Base-by-base conservation (phyloP, 2,329 filamentous ascomycete species). In the Ceratocystis cubensis region DNA sequence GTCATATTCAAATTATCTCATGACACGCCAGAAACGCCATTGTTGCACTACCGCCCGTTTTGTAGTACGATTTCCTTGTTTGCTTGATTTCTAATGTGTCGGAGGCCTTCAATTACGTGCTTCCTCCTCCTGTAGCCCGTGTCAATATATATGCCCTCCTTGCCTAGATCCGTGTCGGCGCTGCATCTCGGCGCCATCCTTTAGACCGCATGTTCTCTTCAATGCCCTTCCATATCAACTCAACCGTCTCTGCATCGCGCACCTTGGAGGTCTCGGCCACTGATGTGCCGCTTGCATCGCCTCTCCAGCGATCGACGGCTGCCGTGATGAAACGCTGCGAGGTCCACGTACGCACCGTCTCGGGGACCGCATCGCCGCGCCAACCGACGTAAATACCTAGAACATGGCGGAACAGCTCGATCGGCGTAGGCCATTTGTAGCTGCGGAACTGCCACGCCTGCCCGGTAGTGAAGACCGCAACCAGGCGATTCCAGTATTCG, bases 361-460 rank as follows among this genome's bases (percentile, higher is more conserved):
- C 83, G 1, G 94, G 94, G 2, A 87, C 77, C 69, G 85, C 82
- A 73, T 97, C 92, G 63, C 89, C 91, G 69, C 88, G 84, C 90
- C 91, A 97, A 2, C 94, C 94, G 1, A 99, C 86, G 73, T 90
- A 96, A 63, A 99, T 80, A 66, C 94, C 94, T 15, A 91, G 81
- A 1, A 91, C 89, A 73, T 96, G 89, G 70, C 86, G 85, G 78
- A 99, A 99, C 63, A 99, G 81, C 73, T 97, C 94, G 15, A 86
- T 82, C 0, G 94, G 89, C 66, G 88, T 87, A 71, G 87, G 87
- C 91, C 94, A 99, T 76, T 96, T 96, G 82, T 99, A 99, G 71
- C 86, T 89, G 78, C 96, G 96, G 79, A 99, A 99, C 77, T 99
- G 94, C 94, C 94, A 99, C 8, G 88, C 86, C 78, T 99, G 94